phyloP scores from a whole-genome alignment of 257 asterid species.

The Penstemon eatonii region DNA sequence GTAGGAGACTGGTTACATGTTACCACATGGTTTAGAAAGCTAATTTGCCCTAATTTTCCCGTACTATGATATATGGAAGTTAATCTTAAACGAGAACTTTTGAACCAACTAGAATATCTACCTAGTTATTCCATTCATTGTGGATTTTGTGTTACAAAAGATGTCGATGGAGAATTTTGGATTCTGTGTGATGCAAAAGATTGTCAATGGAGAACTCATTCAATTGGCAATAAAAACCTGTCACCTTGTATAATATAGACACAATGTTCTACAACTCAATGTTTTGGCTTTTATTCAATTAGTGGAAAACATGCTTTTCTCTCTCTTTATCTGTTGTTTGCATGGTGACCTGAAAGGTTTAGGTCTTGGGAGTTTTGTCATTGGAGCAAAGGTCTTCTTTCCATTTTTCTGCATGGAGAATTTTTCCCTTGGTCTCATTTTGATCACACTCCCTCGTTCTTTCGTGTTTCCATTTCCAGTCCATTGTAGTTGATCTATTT shows the following conservation, averaged over 20 bases:
- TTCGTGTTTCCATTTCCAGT: not conserved
- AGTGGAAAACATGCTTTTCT: not conserved
- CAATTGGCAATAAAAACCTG: not conserved
- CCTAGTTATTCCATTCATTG: not conserved
- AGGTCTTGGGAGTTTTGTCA: not conserved
- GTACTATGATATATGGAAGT: not conserved
- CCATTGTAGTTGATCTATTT: not conserved
- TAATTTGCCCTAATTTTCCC: not conserved
- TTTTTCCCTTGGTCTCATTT: not conserved
- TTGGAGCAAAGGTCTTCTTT: not conserved
- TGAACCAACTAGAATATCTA: not conserved
- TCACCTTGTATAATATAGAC: not conserved
- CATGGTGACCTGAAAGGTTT: not conserved
- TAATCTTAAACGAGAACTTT: not conserved
- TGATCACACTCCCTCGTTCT: not conserved
- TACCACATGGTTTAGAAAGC: not conserved
- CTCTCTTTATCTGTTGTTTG: constrained; percentile 1
- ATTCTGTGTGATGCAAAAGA: no score
- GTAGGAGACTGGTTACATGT: not conserved
- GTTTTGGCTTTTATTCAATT: not conserved
- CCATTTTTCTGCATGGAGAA: not conserved
- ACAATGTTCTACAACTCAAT: not conserved
- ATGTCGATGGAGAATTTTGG: not conserved
- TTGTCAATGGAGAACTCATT: not conserved
- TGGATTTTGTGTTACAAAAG: not conserved